Evolutionary conservation across 495 filamentous ascomycete genomes (phyloP), one percentile per base, ranked within the genome.

Genomic region (Xylaria venustula): DNA sequence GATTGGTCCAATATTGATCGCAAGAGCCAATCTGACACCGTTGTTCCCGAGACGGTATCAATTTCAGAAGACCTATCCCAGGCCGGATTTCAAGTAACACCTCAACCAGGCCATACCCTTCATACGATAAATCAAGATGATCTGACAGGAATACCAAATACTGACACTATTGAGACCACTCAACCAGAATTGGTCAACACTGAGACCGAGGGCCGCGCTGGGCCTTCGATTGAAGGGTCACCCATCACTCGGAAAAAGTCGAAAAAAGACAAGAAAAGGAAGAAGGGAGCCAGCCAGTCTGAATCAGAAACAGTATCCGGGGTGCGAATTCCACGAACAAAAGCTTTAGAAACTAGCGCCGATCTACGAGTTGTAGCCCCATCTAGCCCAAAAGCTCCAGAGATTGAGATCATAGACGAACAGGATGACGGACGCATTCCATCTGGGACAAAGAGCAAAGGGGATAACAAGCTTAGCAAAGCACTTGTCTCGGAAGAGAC

Each of bases 401-500:
- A 74, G 37, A 69, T 68, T 37, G 69, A 70, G 34, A 77, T 19
- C 46, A 47, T 45, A 9, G 63, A 61, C 32, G n/a, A 47, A 45
- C 58, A 63, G 34, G 62, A 69, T 28, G 67, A 72, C 51, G 71
- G 71, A 56, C 26, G 3, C 59, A 66, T 40, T 70, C 70, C 55
- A 67, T 34, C 19, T 50, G 34, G 59, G 30, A 72, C 64, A 32
- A 77, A 73, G 60, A 62, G 77, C 67, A 81, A 77, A 72, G 79
- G 78, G 72, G 66, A 77, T 61, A 72, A 73, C 25, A 72, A 73
- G 59, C 68, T 65, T 53, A 70, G 68, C 56, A 72, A 73, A 64
- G 68, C 70, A 28, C 0, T 37, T 28, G 12, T 17, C 32, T 37
- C 12, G 8, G 45, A 40, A 40, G 32, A 30, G 9, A 28, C 32